Conservation (phyloP, 805 yeast species). For the Saccharomycopsis sp. region DNA sequence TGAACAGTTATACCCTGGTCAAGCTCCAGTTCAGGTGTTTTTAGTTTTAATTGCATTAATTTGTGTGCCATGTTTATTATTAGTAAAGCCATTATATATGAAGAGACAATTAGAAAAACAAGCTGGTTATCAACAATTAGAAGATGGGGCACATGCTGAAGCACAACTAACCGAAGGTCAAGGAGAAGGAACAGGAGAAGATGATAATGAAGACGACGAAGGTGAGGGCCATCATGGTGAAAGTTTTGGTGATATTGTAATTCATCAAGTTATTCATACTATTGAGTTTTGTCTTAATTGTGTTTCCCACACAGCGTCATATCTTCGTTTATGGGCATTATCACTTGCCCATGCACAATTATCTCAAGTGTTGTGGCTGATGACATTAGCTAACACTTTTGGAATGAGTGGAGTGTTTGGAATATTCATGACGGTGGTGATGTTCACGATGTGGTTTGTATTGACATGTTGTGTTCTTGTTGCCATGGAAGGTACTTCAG, state of each 20-base stretch:
- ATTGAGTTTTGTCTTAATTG: constrained; percentile 75
- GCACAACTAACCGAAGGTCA: constrained; percentile 13
- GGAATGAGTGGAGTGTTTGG: constrained; percentile 48
- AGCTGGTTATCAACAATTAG: constrained; percentile 25
- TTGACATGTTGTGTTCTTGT: constrained; percentile 64
- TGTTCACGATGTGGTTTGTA: constrained; percentile 72
- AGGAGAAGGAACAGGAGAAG: constrained; percentile 1
- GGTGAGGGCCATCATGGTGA: constrained; percentile 37
- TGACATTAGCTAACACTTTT: constrained; percentile 64
- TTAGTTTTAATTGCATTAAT: constrained; percentile 51
- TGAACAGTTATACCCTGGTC: constrained; percentile 60
- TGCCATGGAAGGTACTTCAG: constrained; percentile 80
- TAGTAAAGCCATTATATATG: constrained; percentile 54
- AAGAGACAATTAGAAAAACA: constrained; percentile 30
- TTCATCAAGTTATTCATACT: constrained; percentile 75
- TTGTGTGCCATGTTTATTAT: constrained; percentile 70
- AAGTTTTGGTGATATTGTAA: constrained; percentile 60
- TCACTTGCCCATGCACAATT: constrained; percentile 77
- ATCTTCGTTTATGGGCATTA: constrained; percentile 71
- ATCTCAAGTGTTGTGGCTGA: constrained; percentile 66
- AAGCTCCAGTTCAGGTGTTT: constrained; percentile 51
- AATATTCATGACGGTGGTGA: constrained; percentile 47
- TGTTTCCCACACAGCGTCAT: constrained; percentile 76
- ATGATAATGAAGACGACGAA: constrained; percentile 35
- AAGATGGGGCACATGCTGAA: constrained; percentile 21